A percentile compares a stretch with the other conserved stretches of the same genome.
phyloP scores from a whole-genome alignment of 2,329 filamentous ascomycete genomes.

The Exophiala oligosperma region DNA sequence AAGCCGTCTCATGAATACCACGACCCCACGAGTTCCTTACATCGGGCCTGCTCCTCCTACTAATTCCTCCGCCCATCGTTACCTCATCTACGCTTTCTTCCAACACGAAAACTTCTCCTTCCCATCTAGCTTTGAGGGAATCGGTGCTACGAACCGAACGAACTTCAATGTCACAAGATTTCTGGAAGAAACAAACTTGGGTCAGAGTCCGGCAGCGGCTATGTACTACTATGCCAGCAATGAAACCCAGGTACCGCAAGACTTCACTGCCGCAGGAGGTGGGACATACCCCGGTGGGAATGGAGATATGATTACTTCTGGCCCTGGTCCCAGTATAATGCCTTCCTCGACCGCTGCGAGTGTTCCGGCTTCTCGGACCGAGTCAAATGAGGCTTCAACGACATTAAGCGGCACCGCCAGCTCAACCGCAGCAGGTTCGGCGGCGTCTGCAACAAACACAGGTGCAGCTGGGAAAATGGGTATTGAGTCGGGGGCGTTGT shows the following conservation, averaged over 20 bases:
- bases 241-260: constrained; percentile 21
- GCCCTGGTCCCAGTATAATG: constrained; percentile 19
- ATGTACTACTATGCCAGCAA: constrained; percentile 27
- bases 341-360: constrained; percentile 12
- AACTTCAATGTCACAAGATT: constrained; percentile 23
- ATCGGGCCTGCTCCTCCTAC: constrained; percentile 21
- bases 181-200: constrained; percentile 20
- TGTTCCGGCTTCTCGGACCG: constrained; percentile 5
- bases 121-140: constrained; percentile 19
- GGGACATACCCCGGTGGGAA: constrained; percentile 23
- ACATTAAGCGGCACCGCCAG: neutral
- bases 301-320: constrained; percentile 24
- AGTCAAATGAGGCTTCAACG: neutral
- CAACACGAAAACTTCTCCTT: constrained; percentile 24
- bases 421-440: constrained; percentile 11
- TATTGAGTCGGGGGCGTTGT: neutral
- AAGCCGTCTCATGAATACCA: constrained; percentile 19
- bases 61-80: constrained; percentile 28
- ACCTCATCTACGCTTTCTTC: constrained; percentile 26
- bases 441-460: constrained; percentile 9
- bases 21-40: constrained; percentile 18
- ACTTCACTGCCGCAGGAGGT: constrained; percentile 23
- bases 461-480: neutral
- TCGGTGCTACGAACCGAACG: constrained; percentile 18
- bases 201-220: constrained; percentile 23